Percentiles rank a stretch among this genome's conserved stretches.
Conservation (phyloP, 192 early-diverging fungal genomes). For the Allomyces javanicus region DNA sequence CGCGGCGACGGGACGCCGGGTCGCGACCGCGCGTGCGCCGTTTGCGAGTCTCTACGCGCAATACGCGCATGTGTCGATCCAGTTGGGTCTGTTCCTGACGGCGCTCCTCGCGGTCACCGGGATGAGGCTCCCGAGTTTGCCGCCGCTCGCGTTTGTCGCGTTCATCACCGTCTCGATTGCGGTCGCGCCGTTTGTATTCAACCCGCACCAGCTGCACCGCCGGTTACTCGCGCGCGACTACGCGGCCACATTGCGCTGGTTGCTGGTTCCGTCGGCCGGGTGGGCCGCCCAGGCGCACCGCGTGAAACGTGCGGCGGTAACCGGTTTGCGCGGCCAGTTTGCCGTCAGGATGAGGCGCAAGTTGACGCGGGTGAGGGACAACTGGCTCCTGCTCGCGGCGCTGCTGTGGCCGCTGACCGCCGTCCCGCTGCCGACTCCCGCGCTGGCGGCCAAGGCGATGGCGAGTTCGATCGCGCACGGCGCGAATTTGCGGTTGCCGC, state of each 20-base stretch:
- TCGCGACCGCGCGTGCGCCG: constrained; percentile 55
- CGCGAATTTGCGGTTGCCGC: background rate
- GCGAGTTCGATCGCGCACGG: background rate
- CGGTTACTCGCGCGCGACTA: constrained; percentile 62
- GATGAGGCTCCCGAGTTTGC: constrained; percentile 40
- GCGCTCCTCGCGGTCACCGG: constrained; percentile 54
- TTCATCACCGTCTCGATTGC: constrained; percentile 52
- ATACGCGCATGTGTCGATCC: constrained; percentile 53
- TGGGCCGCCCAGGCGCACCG: too few species aligned
- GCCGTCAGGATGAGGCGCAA: too few species aligned
- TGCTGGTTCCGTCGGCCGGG: constrained; percentile 4
- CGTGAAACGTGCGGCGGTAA: too few species aligned
- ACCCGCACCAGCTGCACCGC: constrained; percentile 74
- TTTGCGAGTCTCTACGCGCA: constrained; percentile 56
- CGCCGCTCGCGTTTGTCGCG: constrained; percentile 63
- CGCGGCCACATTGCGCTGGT: background rate
- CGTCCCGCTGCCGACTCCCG: too few species aligned
- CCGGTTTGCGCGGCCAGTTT: too few species aligned
- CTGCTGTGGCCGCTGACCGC: too few species aligned
- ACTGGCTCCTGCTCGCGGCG: too few species aligned
- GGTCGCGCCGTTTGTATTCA: constrained; percentile 69
- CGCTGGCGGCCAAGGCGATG: background rate
- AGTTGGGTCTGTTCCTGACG: constrained; percentile 48
- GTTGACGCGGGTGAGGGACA: too few species aligned
- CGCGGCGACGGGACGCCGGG: constrained; percentile 67